Percentiles rank a stretch among this genome's conserved stretches.
Conservation (phyloP, 345 rosid species). For the Melaleuca alternifolia region DNA sequence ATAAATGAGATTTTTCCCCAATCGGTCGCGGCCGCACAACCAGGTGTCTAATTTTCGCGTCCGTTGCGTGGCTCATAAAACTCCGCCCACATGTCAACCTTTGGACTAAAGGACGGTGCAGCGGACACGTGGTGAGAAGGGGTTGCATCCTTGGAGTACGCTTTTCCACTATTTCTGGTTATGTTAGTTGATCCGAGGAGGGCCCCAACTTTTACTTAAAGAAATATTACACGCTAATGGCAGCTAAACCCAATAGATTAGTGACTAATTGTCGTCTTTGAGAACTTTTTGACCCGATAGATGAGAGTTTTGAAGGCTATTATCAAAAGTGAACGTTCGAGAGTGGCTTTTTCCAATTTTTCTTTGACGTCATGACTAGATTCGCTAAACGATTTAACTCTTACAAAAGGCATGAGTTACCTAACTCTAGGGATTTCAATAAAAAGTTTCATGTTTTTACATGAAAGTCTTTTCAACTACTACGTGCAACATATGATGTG, state of each 20-base stretch:
- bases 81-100: background rate
- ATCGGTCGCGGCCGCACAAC: background rate
- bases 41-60: background rate
- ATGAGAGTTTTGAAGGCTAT: background rate
- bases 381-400: no score
- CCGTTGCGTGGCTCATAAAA: background rate
- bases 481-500: no score
- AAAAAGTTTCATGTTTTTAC: no score
- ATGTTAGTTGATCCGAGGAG: background rate
- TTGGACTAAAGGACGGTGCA: background rate
- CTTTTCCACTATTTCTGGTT: background rate
- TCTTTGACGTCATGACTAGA: no score
- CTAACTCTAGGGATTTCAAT: no score
- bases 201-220: background rate
- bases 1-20: background rate
- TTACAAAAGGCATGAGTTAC: no score
- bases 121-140: background rate
- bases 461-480: no score
- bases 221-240: background rate
- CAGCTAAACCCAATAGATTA: background rate
- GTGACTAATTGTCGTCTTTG: background rate
- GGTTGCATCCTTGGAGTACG: background rate
- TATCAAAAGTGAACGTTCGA: no score
- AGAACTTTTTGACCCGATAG: background rate
- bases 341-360: no score